Evolutionary conservation across 805 yeast species (phyloP).

Genomic region (Kodamaea restingae): DNA sequence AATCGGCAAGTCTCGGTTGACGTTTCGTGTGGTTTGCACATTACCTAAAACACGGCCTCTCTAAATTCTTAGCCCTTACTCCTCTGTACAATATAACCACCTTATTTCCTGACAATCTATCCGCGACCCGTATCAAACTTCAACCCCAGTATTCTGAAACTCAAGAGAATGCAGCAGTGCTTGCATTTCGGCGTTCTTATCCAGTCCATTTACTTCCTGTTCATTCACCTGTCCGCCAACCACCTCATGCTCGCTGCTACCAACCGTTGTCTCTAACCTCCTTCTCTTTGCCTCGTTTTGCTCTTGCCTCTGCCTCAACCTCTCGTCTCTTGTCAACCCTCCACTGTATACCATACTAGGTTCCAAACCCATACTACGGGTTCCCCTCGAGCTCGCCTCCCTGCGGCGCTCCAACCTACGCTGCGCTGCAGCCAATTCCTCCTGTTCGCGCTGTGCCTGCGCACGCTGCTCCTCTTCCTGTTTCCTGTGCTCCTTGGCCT

Average conservation of each 20-base stretch:
- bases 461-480: constrained; percentile 51
- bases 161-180: no score
- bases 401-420: constrained; percentile 42
- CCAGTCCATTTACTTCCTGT: no score
- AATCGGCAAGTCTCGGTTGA: no score
- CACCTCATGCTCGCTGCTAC: neutral
- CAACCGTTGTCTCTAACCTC: neutral
- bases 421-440: constrained; percentile 40
- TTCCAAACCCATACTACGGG: constrained; percentile 13
- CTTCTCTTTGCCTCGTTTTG: neutral
- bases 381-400: constrained; percentile 22
- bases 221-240: neutral
- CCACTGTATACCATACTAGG: constrained; percentile 1
- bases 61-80: no score
- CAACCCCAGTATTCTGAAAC: no score
- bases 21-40: no score
- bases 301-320: constrained; percentile 32
- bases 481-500: constrained; percentile 52
- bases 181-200: no score
- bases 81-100: no score
- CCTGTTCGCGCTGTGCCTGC: constrained; percentile 43
- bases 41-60: no score
- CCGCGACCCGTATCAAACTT: no score
- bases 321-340: constrained; percentile 22
- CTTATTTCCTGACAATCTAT: no score